These are phyloP conservation scores for Cyberlindnera mississippiensis DNA, from an alignment of 805 yeast genomes.

Conservation along the genomic window DNA sequence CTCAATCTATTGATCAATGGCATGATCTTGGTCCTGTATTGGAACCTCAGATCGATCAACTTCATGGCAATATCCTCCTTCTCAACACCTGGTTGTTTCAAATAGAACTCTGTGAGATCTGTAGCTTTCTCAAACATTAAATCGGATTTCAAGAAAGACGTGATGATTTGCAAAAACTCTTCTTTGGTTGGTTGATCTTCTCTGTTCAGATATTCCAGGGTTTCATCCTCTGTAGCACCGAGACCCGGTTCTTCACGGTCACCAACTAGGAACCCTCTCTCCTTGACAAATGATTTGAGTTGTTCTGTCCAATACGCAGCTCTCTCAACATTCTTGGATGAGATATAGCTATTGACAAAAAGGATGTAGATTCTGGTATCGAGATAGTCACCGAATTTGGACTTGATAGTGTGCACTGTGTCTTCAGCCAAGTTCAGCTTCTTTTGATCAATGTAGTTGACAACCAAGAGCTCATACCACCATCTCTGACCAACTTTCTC, in stretches of 20 bases:
- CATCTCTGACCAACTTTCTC: constrained; percentile 41
- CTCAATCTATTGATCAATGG: constrained; percentile 19
- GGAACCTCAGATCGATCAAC: constrained; percentile 25
- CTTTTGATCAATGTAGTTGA: constrained; percentile 34
- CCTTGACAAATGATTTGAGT: constrained; percentile 26
- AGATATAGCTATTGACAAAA: constrained; percentile 33
- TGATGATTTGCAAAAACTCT: constrained; percentile 27
- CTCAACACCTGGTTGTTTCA: constrained; percentile 19
- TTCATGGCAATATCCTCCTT: constrained; percentile 17
- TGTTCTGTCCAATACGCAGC: constrained; percentile 33
- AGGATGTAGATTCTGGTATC: constrained; percentile 34
- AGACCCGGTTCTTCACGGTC: constrained; percentile 15
- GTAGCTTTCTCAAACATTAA: constrained; percentile 2
- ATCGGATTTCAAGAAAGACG: constrained; percentile 21
- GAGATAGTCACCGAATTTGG: constrained; percentile 29
- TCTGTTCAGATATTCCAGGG: constrained; percentile 28
- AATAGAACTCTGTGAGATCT: constrained; percentile 25
- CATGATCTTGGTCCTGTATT: constrained; percentile 24
- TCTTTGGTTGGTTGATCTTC: constrained; percentile 25
- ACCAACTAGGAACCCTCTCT: constrained; percentile 23
- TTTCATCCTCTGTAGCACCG: constrained; percentile 30
- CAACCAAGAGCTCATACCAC: constrained; percentile 51
- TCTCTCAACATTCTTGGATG: constrained; percentile 23
- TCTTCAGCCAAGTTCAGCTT: constrained; percentile 35
- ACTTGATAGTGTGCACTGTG: constrained; percentile 28